Evolutionary conservation across 768 basidiomycete genomes (phyloP).

Genomic region (Mycena latifolia): DNA sequence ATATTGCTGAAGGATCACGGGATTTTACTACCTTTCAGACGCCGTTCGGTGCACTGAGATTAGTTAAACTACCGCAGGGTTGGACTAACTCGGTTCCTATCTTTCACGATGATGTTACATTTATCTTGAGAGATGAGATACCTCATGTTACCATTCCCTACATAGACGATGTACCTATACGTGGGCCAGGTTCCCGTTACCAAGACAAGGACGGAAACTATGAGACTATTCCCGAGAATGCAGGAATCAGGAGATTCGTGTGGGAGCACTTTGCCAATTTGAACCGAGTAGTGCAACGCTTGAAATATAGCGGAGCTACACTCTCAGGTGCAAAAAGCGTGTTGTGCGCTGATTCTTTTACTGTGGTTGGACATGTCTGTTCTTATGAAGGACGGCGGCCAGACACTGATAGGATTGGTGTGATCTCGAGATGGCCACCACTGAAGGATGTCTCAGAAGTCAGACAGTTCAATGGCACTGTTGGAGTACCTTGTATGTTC

Average conservation of each 20-base stretch:
- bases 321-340: too few relatives aligned
- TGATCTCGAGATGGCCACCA: background rate
- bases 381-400: too few relatives aligned
- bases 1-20: conserved; percentile 37
- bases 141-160: too few relatives aligned
- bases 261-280: background rate
- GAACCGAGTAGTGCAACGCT: too few relatives aligned
- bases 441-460: too few relatives aligned
- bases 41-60: conserved; percentile 33
- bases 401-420: background rate
- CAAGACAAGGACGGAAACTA: background rate
- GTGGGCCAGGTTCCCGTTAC: background rate
- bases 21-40: conserved; percentile 47
- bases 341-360: too few relatives aligned
- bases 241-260: too few relatives aligned
- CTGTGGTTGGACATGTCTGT: too few relatives aligned
- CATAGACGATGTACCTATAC: conserved; percentile 43
- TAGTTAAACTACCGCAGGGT: conserved; percentile 19
- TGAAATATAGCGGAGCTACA: background rate
- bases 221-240: background rate
- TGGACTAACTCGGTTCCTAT: too few relatives aligned
- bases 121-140: too few relatives aligned
- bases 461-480: background rate
- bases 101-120: conserved; percentile 37
- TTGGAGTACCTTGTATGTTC: too few relatives aligned